Percentiles rank a stretch among this genome's conserved stretches.
phyloP scores from a whole-genome alignment of 139 green algal species.

The Coccomyxa sp. region DNA sequence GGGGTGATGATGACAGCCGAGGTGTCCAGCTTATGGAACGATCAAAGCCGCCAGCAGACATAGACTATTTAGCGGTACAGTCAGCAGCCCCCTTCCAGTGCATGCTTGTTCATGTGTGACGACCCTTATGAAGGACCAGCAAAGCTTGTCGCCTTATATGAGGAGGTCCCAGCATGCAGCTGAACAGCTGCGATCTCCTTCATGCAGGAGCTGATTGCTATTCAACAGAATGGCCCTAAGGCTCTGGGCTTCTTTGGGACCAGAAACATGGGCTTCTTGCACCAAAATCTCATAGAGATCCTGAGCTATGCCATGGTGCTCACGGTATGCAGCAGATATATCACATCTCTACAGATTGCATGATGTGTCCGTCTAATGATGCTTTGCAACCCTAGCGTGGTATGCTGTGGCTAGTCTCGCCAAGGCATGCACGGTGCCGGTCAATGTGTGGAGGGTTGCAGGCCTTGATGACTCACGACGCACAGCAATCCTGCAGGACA shows the following conservation, averaged over 20 bases:
- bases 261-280: conserved; percentile 96
- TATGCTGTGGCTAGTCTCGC: too few species aligned
- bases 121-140: too few species aligned
- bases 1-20: conserved; percentile 14
- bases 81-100: too few species aligned
- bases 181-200: background rate
- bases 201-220: conserved; percentile 94
- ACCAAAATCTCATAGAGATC: conserved; percentile 98
- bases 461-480: too few species aligned
- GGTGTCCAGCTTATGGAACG: conserved; percentile 36
- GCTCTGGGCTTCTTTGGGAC: conserved; percentile 97
- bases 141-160: background rate
- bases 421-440: too few species aligned
- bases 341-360: too few species aligned
- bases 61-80: conserved; percentile 61
- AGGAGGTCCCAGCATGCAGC: background rate
- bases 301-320: conserved; percentile 95
- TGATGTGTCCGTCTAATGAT: too few species aligned
- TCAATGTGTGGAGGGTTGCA: too few species aligned
- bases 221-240: conserved; percentile 89
- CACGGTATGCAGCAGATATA: conserved; percentile 82
- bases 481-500: too few species aligned
- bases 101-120: background rate
- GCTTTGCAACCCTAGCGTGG: too few species aligned
- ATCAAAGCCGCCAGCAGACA: conserved; percentile 43